Evolutionary conservation across 106 monocot genomes (phyloP).

Genomic region (Platanthera guangdongensis): DNA sequence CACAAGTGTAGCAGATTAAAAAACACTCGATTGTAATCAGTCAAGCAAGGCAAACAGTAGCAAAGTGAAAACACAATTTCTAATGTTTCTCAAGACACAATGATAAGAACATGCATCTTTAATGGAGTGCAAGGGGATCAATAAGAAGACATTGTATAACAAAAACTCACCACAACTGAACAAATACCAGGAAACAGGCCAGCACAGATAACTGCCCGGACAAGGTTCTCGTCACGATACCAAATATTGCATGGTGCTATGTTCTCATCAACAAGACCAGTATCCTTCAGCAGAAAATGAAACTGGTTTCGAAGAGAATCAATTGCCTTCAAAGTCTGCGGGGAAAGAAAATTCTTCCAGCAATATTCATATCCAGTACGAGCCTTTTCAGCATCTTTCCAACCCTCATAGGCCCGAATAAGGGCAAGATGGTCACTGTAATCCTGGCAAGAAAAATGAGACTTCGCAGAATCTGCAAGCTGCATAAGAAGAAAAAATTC

Average conservation of each 20-base stretch:
- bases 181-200: constrained; percentile 95
- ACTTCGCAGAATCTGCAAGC: constrained; percentile 93
- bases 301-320: constrained; percentile 92
- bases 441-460: constrained; percentile 88
- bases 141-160: neutral
- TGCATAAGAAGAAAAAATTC: constrained; percentile 22
- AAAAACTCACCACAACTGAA: constrained; percentile 74
- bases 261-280: constrained; percentile 57
- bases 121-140: neutral
- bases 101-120: neutral
- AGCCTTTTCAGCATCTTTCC: constrained; percentile 89
- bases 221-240: constrained; percentile 73
- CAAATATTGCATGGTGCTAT: constrained; percentile 56
- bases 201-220: constrained; percentile 90
- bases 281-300: constrained; percentile 73
- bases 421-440: constrained; percentile 96
- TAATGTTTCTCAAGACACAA: neutral
- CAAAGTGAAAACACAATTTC: neutral
- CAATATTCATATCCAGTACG: constrained; percentile 90
- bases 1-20: neutral
- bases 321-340: constrained; percentile 82
- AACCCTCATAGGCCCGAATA: constrained; percentile 79
- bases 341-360: constrained; percentile 96
- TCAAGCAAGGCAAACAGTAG: neutral
- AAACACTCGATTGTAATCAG: neutral